Base-by-base conservation (phyloP, 2,329 filamentous ascomycete genomes). In the Diaporthe citri region DNA sequence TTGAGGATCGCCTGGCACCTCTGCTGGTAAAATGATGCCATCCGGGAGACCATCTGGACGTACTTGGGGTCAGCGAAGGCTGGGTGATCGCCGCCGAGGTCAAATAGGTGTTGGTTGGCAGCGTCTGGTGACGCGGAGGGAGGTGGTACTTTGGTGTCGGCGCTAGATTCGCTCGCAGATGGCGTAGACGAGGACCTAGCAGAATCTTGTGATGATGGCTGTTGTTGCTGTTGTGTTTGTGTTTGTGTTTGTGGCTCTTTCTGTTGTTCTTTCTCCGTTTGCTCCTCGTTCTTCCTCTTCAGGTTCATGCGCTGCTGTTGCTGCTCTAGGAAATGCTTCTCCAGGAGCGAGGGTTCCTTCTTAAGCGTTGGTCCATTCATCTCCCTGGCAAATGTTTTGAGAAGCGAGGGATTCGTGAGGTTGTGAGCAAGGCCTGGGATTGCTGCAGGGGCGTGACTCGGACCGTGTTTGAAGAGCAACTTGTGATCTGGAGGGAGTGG, bases 21-120 rank as follows among this genome's bases (percentile, higher is more conserved):
- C 79, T 88, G 86, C 77, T 88, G 86, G 77, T 88, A 88, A 80
- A 86, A 88, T 71, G 83, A 82, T 17, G 86, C 86, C 71, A 88
- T 87, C 72, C 86, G 85, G 17, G 86, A 85, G 41, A 85, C 85
- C 84, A 87, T 86, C 77, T 85, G 84, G 28, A 86, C 78, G 75
- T 87, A 85, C 75, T 83, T 84, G 5, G 86, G 85, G 73, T 87
- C 86, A 39, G 74, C 43, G 31, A 78, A 55, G 62, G 72, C 60
- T 62, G 62, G 57, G 17, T 60, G 64, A 64, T 74, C 75, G 41
- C 66, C 75, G 52, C 46, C 22, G 71, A 64, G 56, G 41, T 46
- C 67, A 73, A 64, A 70, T 41, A 56, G 36, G 59, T 60, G 28
- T 43, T 75, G 70, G 64, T 74, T 22, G 71, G 55, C 46, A 66